phyloP scores from a whole-genome alignment of 331 rosid species.

The Spiraea crenata region DNA sequence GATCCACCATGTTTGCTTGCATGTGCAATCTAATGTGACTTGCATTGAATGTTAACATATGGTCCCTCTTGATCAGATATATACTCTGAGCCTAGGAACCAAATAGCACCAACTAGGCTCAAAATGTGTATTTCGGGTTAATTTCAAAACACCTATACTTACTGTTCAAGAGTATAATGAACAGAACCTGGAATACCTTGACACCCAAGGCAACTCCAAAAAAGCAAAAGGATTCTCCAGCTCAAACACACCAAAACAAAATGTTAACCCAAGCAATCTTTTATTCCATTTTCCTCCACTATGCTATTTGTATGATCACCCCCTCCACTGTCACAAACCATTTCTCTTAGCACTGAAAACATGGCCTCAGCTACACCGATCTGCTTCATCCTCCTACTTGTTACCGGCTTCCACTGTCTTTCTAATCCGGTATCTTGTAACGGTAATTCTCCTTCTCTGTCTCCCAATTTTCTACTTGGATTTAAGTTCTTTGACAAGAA shows the following conservation, averaged over 20 bases:
- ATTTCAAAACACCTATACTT: neutral
- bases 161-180: neutral
- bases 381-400: slow-evolving; percentile 31
- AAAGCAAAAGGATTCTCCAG: slow-evolving; percentile 21
- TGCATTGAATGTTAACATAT: too few species aligned
- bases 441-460: slow-evolving; percentile 8
- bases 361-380: slow-evolving; percentile 37
- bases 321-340: neutral
- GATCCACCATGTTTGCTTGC: too few species aligned
- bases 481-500: neutral
- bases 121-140: too few species aligned
- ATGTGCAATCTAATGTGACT: too few species aligned
- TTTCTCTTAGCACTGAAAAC: neutral
- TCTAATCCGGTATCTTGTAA: slow-evolving; percentile 38
- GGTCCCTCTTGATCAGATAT: too few species aligned
- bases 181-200: slow-evolving; percentile 22
- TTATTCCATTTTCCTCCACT: neutral
- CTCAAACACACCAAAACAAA: neutral
- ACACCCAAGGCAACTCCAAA: slow-evolving; percentile 3
- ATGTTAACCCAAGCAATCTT: slow-evolving; percentile 1
- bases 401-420: slow-evolving; percentile 25
- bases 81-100: too few species aligned
- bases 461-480: neutral
- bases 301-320: neutral
- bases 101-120: too few species aligned